These are phyloP conservation scores for Daldinia vernicosa DNA, from an alignment of 495 filamentous ascomycete genomes.

Conservation along the genomic window DNA sequence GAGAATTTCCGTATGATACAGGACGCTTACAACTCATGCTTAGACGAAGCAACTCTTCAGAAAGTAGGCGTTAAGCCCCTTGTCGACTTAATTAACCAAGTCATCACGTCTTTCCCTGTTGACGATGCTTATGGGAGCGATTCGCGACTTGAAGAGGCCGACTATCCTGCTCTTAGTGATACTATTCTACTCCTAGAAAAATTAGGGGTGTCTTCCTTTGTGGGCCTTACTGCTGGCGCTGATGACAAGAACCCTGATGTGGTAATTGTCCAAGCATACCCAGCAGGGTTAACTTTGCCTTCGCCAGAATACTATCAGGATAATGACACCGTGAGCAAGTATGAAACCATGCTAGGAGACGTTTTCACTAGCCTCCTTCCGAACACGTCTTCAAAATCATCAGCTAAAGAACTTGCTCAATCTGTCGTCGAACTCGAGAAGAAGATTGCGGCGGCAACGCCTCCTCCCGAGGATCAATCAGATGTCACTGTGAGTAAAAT, in stretches of 20 bases:
- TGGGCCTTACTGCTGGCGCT: slow-evolving; percentile 58
- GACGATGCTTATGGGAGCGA: slow-evolving; percentile 32
- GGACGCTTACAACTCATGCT: slow-evolving; percentile 69
- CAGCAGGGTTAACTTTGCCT: slow-evolving; percentile 65
- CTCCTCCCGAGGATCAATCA: slow-evolving; percentile 61
- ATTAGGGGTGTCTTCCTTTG: slow-evolving; percentile 60
- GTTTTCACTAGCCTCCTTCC: slow-evolving; percentile 46
- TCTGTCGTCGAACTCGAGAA: slow-evolving; percentile 67
- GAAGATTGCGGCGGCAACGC: slow-evolving; percentile 67
- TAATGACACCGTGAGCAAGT: slow-evolving; percentile 60
- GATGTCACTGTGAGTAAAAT: slow-evolving; percentile 46
- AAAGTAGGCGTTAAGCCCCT: slow-evolving; percentile 65
- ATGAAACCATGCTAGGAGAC: slow-evolving; percentile 57
- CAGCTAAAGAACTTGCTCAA: slow-evolving; percentile 41
- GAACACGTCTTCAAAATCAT: slow-evolving; percentile 34
- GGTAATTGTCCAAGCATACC: slow-evolving; percentile 64
- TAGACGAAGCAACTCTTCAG: slow-evolving; percentile 65
- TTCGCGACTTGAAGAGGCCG: slow-evolving; percentile 41
- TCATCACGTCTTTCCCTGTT: slow-evolving; percentile 60
- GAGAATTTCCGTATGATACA: slow-evolving; percentile 74
- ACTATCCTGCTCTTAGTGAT: slow-evolving; percentile 57
- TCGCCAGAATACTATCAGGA: slow-evolving; percentile 73
- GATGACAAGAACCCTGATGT: slow-evolving; percentile 72
- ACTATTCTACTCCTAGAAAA: slow-evolving; percentile 64
- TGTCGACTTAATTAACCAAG: slow-evolving; percentile 50